These are phyloP conservation scores for Leccinum boreale DNA, from an alignment of 768 basidiomycete species.

Conservation along the genomic window DNA sequence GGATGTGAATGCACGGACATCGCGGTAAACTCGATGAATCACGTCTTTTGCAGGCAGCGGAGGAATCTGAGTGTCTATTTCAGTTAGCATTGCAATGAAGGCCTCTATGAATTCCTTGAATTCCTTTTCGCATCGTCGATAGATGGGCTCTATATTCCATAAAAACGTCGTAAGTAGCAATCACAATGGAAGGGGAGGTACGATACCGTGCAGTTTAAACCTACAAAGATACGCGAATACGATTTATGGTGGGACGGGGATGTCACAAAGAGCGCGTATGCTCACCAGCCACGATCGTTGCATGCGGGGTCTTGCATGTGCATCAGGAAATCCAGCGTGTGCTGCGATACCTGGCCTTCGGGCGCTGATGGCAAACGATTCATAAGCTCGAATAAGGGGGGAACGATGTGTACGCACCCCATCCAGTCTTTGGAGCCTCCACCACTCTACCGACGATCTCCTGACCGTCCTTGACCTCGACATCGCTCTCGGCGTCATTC, in stretches of 20 bases:
- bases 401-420: slow-evolving; percentile 41
- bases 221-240: slow-evolving; percentile 24
- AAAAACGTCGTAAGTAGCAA: not conserved
- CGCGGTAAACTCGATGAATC: slow-evolving; percentile 89
- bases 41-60: slow-evolving; percentile 88
- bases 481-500: slow-evolving; percentile 36
- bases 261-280: not conserved
- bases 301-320: slow-evolving; percentile 69
- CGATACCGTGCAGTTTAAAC: slow-evolving; percentile 77
- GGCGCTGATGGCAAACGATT: slow-evolving; percentile 50
- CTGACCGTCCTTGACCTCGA: slow-evolving; percentile 59
- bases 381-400: not conserved
- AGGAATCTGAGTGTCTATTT: slow-evolving; percentile 81
- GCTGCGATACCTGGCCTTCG: slow-evolving; percentile 81
- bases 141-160: slow-evolving; percentile 19
- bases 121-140: slow-evolving; percentile 71
- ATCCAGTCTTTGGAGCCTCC: slow-evolving; percentile 79
- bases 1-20: slow-evolving; percentile 41
- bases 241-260: not conserved
- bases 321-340: slow-evolving; percentile 75
- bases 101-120: slow-evolving; percentile 82
- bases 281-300: slow-evolving; percentile 83
- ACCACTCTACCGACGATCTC: slow-evolving; percentile 74
- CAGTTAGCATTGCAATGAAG: slow-evolving; percentile 63
- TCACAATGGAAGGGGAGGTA: not conserved